A percentile compares a stretch with the other conserved stretches of the same genome.
These are phyloP conservation scores for Clitocybe nebularis DNA, from an alignment of 1,284 basidiomycete genomes.

Conservation along the genomic window DNA sequence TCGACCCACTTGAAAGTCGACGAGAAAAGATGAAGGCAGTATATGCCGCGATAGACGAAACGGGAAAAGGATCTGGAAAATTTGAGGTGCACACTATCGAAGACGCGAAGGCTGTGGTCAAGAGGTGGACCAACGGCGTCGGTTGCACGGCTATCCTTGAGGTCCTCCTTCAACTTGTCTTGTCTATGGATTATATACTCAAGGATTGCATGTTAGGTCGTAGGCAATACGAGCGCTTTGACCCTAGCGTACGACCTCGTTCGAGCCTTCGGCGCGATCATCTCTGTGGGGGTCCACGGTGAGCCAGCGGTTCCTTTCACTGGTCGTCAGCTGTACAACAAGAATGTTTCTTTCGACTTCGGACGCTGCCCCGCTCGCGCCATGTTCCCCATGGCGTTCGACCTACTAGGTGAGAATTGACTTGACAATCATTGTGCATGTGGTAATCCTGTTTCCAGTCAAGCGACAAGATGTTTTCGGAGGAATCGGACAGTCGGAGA, in stretches of 20 bases:
- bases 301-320: slow-evolving; percentile 53
- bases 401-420: slow-evolving; percentile 47
- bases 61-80: slow-evolving; percentile 41
- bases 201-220: slow-evolving; percentile 55
- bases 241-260: slow-evolving; percentile 74
- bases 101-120: slow-evolving; percentile 45
- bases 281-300: slow-evolving; percentile 75
- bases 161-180: slow-evolving; percentile 29
- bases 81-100: slow-evolving; percentile 50
- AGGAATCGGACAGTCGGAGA: slow-evolving; percentile 49
- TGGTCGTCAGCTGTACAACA: slow-evolving; percentile 69
- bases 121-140: slow-evolving; percentile 47
- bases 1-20: slow-evolving; percentile 56
- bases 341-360: slow-evolving; percentile 80
- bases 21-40: slow-evolving; percentile 55
- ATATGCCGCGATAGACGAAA: slow-evolving; percentile 43
- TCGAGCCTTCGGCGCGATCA: slow-evolving; percentile 76
- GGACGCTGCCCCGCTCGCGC: slow-evolving; percentile 84
- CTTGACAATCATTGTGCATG: background rate
- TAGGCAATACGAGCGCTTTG: slow-evolving; percentile 73
- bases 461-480: slow-evolving; percentile 70
- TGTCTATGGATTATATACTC: background rate
- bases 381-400: slow-evolving; percentile 72
- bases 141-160: slow-evolving; percentile 68
- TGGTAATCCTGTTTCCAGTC: slow-evolving; percentile 24